Evolutionary conservation across 2,329 filamentous ascomycete genomes (phyloP).

Genomic region (Ascochyta koolunga): DNA sequence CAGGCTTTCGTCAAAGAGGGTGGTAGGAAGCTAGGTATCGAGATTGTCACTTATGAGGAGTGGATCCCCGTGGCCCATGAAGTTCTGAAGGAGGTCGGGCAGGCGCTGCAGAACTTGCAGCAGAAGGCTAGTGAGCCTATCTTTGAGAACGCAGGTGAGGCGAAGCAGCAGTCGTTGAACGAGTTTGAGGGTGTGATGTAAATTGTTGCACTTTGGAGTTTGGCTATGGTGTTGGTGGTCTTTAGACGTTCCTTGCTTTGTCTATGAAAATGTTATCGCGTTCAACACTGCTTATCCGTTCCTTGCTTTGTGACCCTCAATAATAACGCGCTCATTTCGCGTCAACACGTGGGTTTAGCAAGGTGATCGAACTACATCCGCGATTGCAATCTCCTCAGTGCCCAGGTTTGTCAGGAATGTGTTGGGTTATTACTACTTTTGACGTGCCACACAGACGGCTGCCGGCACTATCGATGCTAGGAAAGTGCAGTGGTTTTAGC

Average conservation of each 20-base stretch:
- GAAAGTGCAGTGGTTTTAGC: not conserved
- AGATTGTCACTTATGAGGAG: slow-evolving; percentile 65
- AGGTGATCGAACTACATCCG: not conserved
- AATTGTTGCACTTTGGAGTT: not conserved
- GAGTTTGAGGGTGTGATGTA: slow-evolving; percentile 34
- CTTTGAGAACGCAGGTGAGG: slow-evolving; percentile 18
- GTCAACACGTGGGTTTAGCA: slow-evolving; percentile 5
- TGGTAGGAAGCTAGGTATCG: slow-evolving; percentile 60
- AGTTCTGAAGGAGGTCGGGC: slow-evolving; percentile 54
- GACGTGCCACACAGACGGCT: slow-evolving; percentile 1
- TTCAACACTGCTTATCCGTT: not conserved
- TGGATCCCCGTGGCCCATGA: slow-evolving; percentile 60
- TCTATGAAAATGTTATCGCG: not conserved
- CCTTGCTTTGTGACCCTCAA: slow-evolving; percentile 2
- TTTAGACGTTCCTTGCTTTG: slow-evolving; percentile 3
- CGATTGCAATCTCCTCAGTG: not conserved
- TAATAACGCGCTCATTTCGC: slow-evolving; percentile 1
- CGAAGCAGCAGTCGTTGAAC: slow-evolving; percentile 16
- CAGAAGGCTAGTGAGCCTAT: slow-evolving; percentile 27
- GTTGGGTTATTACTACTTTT: not conserved
- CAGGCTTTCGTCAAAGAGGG: slow-evolving; percentile 61
- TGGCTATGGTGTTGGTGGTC: not conserved
- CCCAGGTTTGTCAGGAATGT: not conserved
- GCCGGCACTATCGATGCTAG: slow-evolving; percentile 1
- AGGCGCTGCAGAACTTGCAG: slow-evolving; percentile 33